Evolutionary conservation across 805 yeast species (phyloP), one percentile per base, ranked within the genome.

Genomic region (Candida orba): DNA sequence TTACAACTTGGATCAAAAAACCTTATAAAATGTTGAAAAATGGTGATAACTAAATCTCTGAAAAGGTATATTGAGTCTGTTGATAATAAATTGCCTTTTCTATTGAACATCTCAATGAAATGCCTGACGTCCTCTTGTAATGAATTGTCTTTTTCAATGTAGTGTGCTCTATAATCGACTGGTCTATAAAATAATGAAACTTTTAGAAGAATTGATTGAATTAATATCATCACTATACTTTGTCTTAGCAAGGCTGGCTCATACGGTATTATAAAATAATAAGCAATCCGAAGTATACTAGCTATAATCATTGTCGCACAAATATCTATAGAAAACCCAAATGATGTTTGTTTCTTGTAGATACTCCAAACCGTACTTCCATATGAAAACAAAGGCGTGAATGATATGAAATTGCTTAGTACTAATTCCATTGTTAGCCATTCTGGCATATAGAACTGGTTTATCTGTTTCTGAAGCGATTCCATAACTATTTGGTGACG

Each of bases 231-330:
- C n/a, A 86, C 76, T 35, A 84, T 54, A 32, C 93, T 78, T 58
- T 90, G 97, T 48, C 91, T 66, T 36, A 89, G 67, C 35, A 89
- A 63, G 3, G 95, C 76, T n/a, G 75, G 62, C 59, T 89, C 96
- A 58, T 81, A 89, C 0, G 95, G 95, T 37, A 81, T 75, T 40
- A 86, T 80, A 48, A 83, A 61, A 66, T 83, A 90, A 66, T 86
- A 89, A 44, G 79, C 77, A 24, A 89, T 80, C 51, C 95, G 70
- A 37, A 88, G 64, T 6, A 79, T 75, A 35, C 88, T 75, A 1
- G 95, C 81, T 50, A 87, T 70, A 48, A 89, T 60, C 95, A 90
- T 88, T 7, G 95, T 86, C 7, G 88, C 90, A 64, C 96, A 90
- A 10, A 90, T 85, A 63, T 90, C 97, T n/a, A 88, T 69, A 6